Evolutionary conservation across 2,329 filamentous ascomycete genomes (phyloP), one percentile per base, ranked within the genome.

Genomic region (Neonectria punicea): DNA sequence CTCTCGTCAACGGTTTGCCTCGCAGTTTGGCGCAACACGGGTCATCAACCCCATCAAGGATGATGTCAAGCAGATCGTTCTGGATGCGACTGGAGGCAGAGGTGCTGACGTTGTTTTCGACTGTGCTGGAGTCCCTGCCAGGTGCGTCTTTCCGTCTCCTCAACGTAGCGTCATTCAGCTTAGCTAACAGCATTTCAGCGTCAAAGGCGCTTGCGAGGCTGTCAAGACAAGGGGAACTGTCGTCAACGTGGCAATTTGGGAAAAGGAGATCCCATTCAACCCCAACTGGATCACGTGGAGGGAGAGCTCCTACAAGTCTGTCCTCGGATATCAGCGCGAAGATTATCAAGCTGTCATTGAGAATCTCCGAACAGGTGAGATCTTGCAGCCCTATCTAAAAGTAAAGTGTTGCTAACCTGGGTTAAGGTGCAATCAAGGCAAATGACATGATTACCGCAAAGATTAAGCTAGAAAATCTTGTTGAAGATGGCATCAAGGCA

Each of bases 221-320:
- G 83, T 88, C 3, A 80, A 83, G 53, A 80, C 82, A 0, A 80
- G 85, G 39, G 89, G 88, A 0, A 86, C 85, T 0, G 81, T 91
- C 0, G 83, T 91, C 2, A 91, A 91, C 65, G 83, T 91, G n/a
- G 87, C 89, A 0, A 86, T 91, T 3, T 90, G 87, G 87, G 87
- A 89, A 71, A 86, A 74, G 47, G 71, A 74, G 25, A 70, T 74
- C 0, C 73, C 71, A 0, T 74, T 74, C 46, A 75, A 74, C 30
- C 70, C 72, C 1, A 65, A 67, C 78, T 74, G 73, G 73, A 22
- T 74, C 2, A 74, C 73, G 0, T 73, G 66, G 57, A 74, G 73
- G 13, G 73, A 74, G 58, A 73, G 71, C 7, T 56, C 71, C 0
- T 74, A 66, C 8, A 74, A 74, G 14, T 74, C 73, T 1, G 72